These are phyloP conservation scores for Petunia secreta DNA, from an alignment of 257 asterid genomes.

Conservation along the genomic window DNA sequence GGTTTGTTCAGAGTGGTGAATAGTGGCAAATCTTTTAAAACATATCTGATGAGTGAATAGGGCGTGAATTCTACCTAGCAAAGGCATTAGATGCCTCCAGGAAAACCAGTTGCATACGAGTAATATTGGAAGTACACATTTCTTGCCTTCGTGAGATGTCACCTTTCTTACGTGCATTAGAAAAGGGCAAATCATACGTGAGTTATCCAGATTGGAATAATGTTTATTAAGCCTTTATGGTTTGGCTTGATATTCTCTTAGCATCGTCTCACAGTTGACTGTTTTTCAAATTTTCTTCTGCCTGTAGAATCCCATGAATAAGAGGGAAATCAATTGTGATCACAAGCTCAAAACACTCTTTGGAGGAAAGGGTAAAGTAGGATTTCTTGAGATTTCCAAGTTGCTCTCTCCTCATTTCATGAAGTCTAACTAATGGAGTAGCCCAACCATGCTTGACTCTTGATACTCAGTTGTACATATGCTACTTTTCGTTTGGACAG, in stretches of 20 bases:
- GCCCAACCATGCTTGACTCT: neutral
- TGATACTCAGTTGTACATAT: conserved; percentile 9
- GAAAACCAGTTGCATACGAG: neutral
- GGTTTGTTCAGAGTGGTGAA: too few species aligned
- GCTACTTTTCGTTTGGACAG: conserved; percentile 13
- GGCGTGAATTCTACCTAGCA: neutral
- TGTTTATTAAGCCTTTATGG: neutral
- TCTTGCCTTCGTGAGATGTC: neutral
- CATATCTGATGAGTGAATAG: too few species aligned
- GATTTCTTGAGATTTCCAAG: conserved; percentile 58
- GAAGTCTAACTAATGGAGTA: conserved; percentile 40
- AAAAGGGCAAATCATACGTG: neutral
- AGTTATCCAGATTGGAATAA: neutral
- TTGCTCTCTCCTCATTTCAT: conserved; percentile 56
- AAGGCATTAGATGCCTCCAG: neutral
- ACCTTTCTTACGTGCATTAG: neutral
- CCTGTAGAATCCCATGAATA: conserved; percentile 59
- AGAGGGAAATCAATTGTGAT: conserved; percentile 63
- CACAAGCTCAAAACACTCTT: conserved; percentile 61
- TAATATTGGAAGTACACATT: neutral
- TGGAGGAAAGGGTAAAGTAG: conserved; percentile 62
- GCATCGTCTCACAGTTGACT: neutral
- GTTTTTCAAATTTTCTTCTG: conserved; percentile 5
- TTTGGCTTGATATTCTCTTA: neutral
- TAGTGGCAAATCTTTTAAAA: too few species aligned